Evolutionary conservation across 306 rosid species (phyloP).

Genomic region (Medicago ruthenica): DNA sequence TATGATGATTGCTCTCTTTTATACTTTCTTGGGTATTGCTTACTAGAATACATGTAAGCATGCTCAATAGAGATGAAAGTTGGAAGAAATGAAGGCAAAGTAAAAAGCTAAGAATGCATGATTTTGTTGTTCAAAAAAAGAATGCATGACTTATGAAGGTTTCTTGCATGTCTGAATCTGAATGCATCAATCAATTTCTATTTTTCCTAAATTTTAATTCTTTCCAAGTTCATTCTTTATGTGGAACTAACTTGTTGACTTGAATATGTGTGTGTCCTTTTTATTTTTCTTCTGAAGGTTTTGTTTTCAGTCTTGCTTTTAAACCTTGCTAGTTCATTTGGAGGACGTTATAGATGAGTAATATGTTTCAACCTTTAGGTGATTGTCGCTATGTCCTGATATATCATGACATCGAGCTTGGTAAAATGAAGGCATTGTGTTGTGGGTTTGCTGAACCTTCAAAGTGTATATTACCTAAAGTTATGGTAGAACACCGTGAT

Average conservation of each 20-base stretch:
- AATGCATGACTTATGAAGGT: not conserved
- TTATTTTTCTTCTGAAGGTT: not conserved
- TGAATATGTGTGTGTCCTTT: too few species aligned
- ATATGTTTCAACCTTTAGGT: not conserved
- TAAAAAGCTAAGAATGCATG: too few species aligned
- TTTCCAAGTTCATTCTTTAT: not conserved
- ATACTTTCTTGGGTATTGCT: not conserved
- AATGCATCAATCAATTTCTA: not conserved
- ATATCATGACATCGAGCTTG: too few species aligned
- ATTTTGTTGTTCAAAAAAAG: too few species aligned
- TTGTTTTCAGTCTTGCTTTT: not conserved
- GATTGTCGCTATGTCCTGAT: not conserved
- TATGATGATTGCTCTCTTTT: not conserved
- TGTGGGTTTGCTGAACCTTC: not conserved
- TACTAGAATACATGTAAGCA: not conserved
- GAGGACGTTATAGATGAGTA: not conserved
- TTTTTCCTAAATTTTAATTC: not conserved
- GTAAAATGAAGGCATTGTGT: not conserved
- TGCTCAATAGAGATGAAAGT: not conserved
- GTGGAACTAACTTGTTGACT: too few species aligned
- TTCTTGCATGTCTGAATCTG: not conserved
- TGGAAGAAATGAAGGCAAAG: not conserved
- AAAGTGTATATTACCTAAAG: not conserved
- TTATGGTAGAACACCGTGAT: not conserved
- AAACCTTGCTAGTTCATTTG: not conserved